phyloP scores from a whole-genome alignment of 805 yeast species.

The Candida pseudoglaebosa region DNA sequence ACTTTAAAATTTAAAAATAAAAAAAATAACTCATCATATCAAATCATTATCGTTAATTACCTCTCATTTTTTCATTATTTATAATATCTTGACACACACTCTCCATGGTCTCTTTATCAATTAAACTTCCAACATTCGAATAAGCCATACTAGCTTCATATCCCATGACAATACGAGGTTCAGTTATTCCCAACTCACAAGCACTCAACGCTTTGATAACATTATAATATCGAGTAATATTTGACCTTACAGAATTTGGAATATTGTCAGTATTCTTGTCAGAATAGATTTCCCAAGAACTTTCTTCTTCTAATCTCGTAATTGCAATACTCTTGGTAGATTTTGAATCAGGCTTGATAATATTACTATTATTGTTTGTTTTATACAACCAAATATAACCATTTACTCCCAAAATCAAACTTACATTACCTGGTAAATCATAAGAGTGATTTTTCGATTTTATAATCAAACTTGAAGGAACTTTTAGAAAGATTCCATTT shows the following conservation, averaged over 20 bases:
- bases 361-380: conserved; percentile 28
- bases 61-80: conserved; percentile 72
- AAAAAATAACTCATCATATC: too few species aligned
- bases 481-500: conserved; percentile 78
- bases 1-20: too few species aligned
- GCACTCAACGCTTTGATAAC: conserved; percentile 78
- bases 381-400: conserved; percentile 92
- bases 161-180: conserved; percentile 69
- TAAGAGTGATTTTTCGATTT: conserved; percentile 86
- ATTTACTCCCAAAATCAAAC: conserved; percentile 87
- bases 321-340: conserved; percentile 48
- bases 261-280: conserved; percentile 78
- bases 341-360: conserved; percentile 16
- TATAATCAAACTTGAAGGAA: conserved; percentile 78
- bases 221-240: conserved; percentile 81
- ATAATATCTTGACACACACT: conserved; percentile 69
- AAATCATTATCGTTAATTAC: too few species aligned
- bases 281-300: conserved; percentile 92
- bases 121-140: conserved; percentile 61
- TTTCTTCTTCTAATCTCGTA: conserved; percentile 86
- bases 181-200: conserved; percentile 84
- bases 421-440: conserved; percentile 90
- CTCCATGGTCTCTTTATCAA: conserved; percentile 70
- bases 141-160: conserved; percentile 88
- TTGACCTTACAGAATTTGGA: conserved; percentile 54